A percentile compares a stretch with the other conserved stretches of the same genome.
Conservation (phyloP, 257 asterid genomes). For the Fraxinus quadrangulata region DNA sequence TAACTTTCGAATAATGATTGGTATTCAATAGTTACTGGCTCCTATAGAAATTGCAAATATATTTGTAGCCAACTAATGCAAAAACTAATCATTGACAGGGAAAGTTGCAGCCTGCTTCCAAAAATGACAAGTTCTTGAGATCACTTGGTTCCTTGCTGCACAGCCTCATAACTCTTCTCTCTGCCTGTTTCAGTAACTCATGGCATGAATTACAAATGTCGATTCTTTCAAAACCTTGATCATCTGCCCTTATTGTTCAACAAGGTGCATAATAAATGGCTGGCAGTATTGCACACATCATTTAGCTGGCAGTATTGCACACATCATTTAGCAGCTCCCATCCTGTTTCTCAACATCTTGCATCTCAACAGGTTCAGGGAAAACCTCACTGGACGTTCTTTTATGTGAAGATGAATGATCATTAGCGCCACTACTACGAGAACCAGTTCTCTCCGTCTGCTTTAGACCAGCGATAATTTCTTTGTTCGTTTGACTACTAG, state of each 20-base stretch:
- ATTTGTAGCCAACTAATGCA: background rate
- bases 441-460: conserved; percentile 50
- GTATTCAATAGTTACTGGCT: background rate
- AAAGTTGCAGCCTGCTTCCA: background rate
- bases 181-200: background rate
- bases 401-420: conserved; percentile 57
- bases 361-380: conserved; percentile 56
- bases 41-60: conserved; percentile 24
- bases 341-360: conserved; percentile 49
- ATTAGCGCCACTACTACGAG: conserved; percentile 57
- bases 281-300: background rate
- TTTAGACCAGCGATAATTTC: conserved; percentile 44
- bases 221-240: background rate
- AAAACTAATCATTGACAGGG: conserved; percentile 1
- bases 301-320: conserved; percentile 9
- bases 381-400: conserved; percentile 60
- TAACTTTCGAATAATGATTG: background rate
- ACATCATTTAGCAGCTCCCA: conserved; percentile 16
- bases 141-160: background rate
- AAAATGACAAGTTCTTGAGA: background rate
- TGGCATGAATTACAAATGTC: background rate
- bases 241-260: background rate
- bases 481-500: conserved; percentile 39
- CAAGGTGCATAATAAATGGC: background rate
- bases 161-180: background rate